Conservation (phyloP, 2,329 filamentous ascomycete genomes). For the Colletotrichum caudatum region DNA sequence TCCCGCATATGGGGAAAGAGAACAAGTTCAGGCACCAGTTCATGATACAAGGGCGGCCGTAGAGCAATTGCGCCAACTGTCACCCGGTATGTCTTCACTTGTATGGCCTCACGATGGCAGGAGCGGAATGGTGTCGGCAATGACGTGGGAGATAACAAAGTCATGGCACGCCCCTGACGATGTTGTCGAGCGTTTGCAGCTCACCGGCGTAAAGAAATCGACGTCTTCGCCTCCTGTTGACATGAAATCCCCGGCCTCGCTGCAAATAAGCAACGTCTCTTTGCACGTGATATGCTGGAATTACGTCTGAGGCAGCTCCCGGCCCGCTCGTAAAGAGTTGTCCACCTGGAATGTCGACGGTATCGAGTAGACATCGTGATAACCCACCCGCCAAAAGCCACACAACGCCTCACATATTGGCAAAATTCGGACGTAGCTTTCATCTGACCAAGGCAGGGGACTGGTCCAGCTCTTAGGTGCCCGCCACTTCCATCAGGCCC, state of each 20-base stretch:
- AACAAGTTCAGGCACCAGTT: background rate
- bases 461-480: slow-evolving; percentile 14
- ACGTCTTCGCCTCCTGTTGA: slow-evolving; percentile 10
- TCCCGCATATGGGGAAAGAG: background rate
- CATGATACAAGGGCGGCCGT: background rate
- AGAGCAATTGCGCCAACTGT: background rate
- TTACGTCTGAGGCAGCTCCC: slow-evolving; percentile 19
- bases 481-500: background rate
- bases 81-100: background rate
- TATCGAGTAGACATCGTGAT: background rate
- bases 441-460: background rate
- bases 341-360: background rate
- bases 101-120: background rate
- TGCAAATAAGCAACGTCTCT: background rate
- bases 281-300: slow-evolving; percentile 12
- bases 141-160: slow-evolving; percentile 10
- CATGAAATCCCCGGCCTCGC: background rate
- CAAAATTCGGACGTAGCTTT: slow-evolving; percentile 17
- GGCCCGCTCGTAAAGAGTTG: slow-evolving; percentile 10
- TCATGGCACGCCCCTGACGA: slow-evolving; percentile 5
- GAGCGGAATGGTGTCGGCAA: background rate
- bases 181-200: slow-evolving; percentile 8
- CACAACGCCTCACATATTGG: background rate
- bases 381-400: background rate
- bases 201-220: slow-evolving; percentile 17